Percentiles rank a stretch among this genome's conserved stretches.
phyloP scores from a whole-genome alignment of 805 yeast genomes.

The Wickerhamiella hasegawae region DNA sequence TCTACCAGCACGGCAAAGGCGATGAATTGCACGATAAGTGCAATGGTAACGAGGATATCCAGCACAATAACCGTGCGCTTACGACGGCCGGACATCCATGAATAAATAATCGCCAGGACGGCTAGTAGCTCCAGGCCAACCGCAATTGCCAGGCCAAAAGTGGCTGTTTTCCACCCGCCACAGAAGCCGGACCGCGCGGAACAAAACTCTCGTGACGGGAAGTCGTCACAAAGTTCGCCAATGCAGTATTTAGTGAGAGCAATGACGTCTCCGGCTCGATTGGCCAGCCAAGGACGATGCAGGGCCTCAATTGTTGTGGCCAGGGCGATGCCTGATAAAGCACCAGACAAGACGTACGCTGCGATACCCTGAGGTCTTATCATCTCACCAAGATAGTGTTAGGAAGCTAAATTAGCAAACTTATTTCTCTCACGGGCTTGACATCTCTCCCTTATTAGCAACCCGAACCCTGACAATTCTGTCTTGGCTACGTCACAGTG shows the following conservation, averaged over 20 bases:
- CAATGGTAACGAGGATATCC: constrained; percentile 1
- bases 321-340: constrained; percentile 6
- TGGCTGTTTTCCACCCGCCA: constrained; percentile 18
- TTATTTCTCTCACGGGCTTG: no score
- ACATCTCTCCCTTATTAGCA: no score
- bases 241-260: constrained; percentile 8
- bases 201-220: constrained; percentile 14
- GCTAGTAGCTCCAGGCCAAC: constrained; percentile 13
- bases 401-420: no score
- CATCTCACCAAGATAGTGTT: no score
- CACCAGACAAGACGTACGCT: constrained; percentile 8
- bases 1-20: no score
- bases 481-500: no score
- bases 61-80: constrained; percentile 11
- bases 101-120: constrained; percentile 9
- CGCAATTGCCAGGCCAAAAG: constrained; percentile 15
- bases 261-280: constrained; percentile 6
- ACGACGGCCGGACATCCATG: constrained; percentile 12
- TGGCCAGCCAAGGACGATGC: constrained; percentile 11
- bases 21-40: constrained; percentile 3
- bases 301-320: constrained; percentile 2
- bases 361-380: constrained; percentile 2
- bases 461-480: no score
- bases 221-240: constrained; percentile 5
- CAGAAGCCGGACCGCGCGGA: constrained; percentile 13